A percentile compares a stretch with the other conserved stretches of the same genome.
phyloP scores from a whole-genome alignment of 2,329 filamentous ascomycete genomes.

The Colletotrichum musicola region DNA sequence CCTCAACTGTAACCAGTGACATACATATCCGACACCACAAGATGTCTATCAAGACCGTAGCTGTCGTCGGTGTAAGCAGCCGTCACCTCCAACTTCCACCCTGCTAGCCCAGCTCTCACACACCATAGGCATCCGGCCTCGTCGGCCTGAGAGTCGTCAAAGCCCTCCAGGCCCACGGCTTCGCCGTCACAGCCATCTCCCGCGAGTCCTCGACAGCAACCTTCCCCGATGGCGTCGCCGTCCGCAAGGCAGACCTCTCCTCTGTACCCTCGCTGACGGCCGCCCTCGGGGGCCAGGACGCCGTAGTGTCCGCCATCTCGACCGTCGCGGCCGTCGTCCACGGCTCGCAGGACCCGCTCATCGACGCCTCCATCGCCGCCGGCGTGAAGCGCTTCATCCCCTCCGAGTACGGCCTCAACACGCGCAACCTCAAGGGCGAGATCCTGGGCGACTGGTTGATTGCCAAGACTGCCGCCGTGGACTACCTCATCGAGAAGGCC shows the following conservation, averaged over 20 bases:
- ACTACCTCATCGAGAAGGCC: conserved; percentile 37
- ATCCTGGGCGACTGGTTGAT: conserved; percentile 40
- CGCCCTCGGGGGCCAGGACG: conserved; percentile 39
- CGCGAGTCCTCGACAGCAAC: conserved; percentile 23
- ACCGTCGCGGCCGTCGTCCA: conserved; percentile 42
- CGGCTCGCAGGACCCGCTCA: conserved; percentile 62
- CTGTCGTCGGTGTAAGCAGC: conserved; percentile 23
- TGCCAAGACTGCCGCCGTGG: conserved; percentile 37
- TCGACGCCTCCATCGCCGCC: conserved; percentile 65
- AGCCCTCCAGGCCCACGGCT: conserved; percentile 14
- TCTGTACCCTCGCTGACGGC: conserved; percentile 29
- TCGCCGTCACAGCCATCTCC: conserved; percentile 30
- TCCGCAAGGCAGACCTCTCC: conserved; percentile 22
- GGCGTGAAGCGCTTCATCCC: conserved; percentile 68
- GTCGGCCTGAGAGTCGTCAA: conserved; percentile 29
- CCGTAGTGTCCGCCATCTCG: conserved; percentile 58
- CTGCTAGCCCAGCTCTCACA: neutral
- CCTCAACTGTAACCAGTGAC: neutral
- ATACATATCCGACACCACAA: neutral
- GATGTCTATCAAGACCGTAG: conserved; percentile 34
- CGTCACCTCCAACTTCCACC: too few species aligned
- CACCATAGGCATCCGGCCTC: conserved; percentile 22
- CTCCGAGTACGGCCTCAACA: conserved; percentile 60
- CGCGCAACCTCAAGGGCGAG: conserved; percentile 42
- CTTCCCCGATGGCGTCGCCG: conserved; percentile 22